Percentiles rank a stretch among this genome's conserved stretches.
These are phyloP conservation scores for Vigna nakashimae DNA, from an alignment of 306 rosid species.

Conservation along the genomic window DNA sequence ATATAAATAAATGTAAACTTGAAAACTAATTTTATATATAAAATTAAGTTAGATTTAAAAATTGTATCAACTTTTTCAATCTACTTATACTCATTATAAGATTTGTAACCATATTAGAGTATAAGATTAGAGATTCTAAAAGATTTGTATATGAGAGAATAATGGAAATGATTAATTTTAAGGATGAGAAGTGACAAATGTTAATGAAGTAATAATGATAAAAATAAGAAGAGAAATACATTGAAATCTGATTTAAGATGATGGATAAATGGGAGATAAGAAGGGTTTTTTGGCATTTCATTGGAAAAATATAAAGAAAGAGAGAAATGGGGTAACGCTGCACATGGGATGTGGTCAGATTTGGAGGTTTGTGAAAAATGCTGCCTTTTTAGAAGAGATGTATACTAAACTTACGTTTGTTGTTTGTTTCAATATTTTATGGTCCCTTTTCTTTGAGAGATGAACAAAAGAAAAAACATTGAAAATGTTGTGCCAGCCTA, in stretches of 20 bases:
- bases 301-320: constrained; percentile 45
- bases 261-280: constrained; percentile 47
- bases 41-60: too few relatives aligned
- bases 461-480: constrained; percentile 23
- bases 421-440: constrained; percentile 42
- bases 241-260: constrained; percentile 47
- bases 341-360: constrained; percentile 85
- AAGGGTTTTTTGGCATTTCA: constrained; percentile 62
- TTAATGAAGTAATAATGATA: constrained; percentile 11
- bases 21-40: too few relatives aligned
- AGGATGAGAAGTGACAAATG: constrained; percentile 21
- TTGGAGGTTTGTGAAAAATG: constrained; percentile 56
- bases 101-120: too few relatives aligned
- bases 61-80: too few relatives aligned
- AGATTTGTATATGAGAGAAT: constrained; percentile 14
- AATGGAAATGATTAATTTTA: constrained; percentile 41
- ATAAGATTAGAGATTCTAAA: neutral
- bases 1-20: too few relatives aligned
- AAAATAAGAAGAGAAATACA: constrained; percentile 37
- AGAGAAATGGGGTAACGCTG: constrained; percentile 58
- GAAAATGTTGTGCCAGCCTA: constrained; percentile 46
- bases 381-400: constrained; percentile 41
- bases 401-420: constrained; percentile 34
- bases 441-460: constrained; percentile 17
- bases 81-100: too few relatives aligned